phyloP scores from a whole-genome alignment of 345 rosid genomes.

The Pugionium cornutum region DNA sequence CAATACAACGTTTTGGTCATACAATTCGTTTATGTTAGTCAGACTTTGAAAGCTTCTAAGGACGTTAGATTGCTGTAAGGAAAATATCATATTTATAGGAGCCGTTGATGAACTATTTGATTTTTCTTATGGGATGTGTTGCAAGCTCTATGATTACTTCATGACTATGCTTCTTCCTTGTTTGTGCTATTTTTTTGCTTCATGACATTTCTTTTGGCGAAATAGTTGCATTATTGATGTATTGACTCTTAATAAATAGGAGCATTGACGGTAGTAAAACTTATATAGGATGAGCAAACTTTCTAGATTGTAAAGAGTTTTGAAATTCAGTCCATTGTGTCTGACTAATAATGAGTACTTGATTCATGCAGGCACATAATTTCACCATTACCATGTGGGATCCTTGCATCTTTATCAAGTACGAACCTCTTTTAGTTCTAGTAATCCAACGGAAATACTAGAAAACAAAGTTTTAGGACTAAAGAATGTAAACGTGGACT shows the following conservation, averaged over 20 bases:
- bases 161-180: not conserved
- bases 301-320: constrained; percentile 25
- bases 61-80: not conserved
- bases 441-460: constrained; percentile 17
- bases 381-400: constrained; percentile 53
- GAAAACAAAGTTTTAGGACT: not conserved
- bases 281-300: constrained; percentile 1
- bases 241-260: constrained; percentile 11
- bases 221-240: not conserved
- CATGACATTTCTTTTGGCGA: constrained; percentile 16
- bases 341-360: constrained; percentile 51
- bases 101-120: not conserved
- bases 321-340: constrained; percentile 32
- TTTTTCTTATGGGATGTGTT: constrained; percentile 16
- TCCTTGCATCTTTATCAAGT: constrained; percentile 69
- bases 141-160: not conserved
- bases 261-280: constrained; percentile 1
- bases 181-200: not conserved
- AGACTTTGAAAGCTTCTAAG: not conserved
- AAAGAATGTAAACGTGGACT: not conserved
- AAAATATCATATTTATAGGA: not conserved
- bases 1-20: not conserved
- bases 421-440: constrained; percentile 42
- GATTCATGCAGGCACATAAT: constrained; percentile 99
- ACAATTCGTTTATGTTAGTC: not conserved